Evolutionary conservation across 768 basidiomycete genomes (phyloP).

Genomic region (Paxillus ammoniavirescens): DNA sequence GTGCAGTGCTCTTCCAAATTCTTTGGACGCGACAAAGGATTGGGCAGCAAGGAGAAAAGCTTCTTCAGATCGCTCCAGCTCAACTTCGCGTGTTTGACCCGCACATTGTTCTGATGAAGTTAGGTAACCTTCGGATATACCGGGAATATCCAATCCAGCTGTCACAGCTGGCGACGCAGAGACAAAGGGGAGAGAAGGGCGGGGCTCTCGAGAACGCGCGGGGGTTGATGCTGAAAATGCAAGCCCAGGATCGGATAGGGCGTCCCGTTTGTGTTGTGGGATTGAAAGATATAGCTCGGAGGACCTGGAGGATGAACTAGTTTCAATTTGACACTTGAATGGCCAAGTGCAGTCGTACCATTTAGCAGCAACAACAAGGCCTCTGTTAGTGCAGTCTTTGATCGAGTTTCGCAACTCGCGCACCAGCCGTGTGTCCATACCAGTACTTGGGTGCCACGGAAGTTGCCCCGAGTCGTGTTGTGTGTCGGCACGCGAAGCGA

Average conservation of each 20-base stretch:
- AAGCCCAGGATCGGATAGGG: slow-evolving; percentile 25
- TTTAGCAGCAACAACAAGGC: slow-evolving; percentile 68
- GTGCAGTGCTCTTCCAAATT: slow-evolving; percentile 72
- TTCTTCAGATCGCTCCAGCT: slow-evolving; percentile 59
- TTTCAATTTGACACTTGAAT: slow-evolving; percentile 11
- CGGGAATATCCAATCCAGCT: slow-evolving; percentile 34
- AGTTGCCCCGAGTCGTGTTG: background rate
- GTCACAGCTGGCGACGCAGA: slow-evolving; percentile 20
- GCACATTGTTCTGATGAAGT: slow-evolving; percentile 16
- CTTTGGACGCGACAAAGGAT: slow-evolving; percentile 71
- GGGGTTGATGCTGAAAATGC: slow-evolving; percentile 62
- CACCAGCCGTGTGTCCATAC: slow-evolving; percentile 51
- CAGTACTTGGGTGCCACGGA: background rate
- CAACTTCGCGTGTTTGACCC: slow-evolving; percentile 37
- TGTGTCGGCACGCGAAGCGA: background rate
- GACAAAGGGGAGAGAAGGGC: slow-evolving; percentile 36
- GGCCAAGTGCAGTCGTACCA: slow-evolving; percentile 47
- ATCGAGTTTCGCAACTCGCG: slow-evolving; percentile 59
- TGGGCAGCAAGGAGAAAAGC: slow-evolving; percentile 74
- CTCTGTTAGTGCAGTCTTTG: slow-evolving; percentile 72
- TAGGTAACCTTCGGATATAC: slow-evolving; percentile 16
- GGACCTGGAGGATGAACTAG: slow-evolving; percentile 48
- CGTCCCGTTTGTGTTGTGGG: slow-evolving; percentile 45
- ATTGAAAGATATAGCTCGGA: slow-evolving; percentile 71
- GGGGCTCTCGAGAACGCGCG: slow-evolving; percentile 45